Evolutionary conservation across 148 eudicot species (phyloP).

Genomic region (Talinum fruticosum): DNA sequence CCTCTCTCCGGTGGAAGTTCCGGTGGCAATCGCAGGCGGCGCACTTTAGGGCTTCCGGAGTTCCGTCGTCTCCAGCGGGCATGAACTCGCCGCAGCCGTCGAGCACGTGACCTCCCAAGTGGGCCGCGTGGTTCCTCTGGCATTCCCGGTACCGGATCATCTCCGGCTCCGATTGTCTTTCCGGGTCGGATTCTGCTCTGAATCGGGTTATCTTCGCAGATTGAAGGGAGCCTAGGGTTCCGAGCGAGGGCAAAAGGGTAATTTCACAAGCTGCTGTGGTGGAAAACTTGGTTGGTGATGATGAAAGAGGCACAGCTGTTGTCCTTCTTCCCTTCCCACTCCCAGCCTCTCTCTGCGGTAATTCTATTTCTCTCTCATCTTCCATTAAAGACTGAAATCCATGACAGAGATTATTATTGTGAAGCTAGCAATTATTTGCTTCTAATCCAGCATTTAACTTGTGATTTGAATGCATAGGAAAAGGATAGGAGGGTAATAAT

Average conservation of each 20-base stretch:
- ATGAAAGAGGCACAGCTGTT: slow-evolving; percentile 9
- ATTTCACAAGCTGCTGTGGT: slow-evolving; percentile 6
- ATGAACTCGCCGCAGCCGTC: slow-evolving; percentile 95
- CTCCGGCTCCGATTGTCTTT: slow-evolving; percentile 7
- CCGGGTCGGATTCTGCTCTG: neutral
- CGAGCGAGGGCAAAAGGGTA: slow-evolving; percentile 21
- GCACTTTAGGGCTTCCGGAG: slow-evolving; percentile 48
- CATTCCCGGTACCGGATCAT: slow-evolving; percentile 56
- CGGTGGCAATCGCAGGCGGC: slow-evolving; percentile 95
- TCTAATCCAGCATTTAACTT: neutral
- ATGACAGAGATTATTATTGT: neutral
- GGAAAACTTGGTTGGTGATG: slow-evolving; percentile 5
- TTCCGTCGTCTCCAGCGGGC: slow-evolving; percentile 59
- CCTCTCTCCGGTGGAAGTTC: slow-evolving; percentile 69
- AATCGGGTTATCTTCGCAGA: neutral
- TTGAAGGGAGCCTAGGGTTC: slow-evolving; percentile 32
- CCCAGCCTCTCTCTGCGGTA: no score
- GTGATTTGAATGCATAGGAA: neutral
- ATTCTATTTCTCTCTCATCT: slow-evolving; percentile 23
- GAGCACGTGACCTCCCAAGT: slow-evolving; percentile 57
- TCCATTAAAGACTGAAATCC: slow-evolving; percentile 20
- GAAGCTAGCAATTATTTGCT: neutral
- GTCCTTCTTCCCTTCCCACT: neutral
- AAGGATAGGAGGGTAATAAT: neutral
- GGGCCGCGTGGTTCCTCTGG: slow-evolving; percentile 73